A percentile compares a stretch with the other conserved stretches of the same genome.
phyloP scores from a whole-genome alignment of 1,139 yeast genomes.

The Taphrina betulina region DNA sequence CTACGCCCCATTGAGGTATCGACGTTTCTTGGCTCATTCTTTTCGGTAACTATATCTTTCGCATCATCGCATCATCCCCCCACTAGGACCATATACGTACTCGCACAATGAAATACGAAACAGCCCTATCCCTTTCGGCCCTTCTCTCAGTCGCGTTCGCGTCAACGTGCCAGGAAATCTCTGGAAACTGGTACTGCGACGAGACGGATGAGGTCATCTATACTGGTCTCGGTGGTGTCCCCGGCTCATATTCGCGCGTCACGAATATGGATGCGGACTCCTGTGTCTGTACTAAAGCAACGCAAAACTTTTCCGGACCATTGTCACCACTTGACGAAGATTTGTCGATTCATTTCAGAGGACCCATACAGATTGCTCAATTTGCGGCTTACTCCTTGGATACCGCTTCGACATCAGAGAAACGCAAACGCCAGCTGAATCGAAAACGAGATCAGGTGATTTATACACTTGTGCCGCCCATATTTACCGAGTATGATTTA shows the following conservation, averaged over 20 bases:
- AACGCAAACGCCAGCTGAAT: conserved; percentile 40
- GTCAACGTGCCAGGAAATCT: conserved; percentile 40
- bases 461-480: conserved; percentile 73
- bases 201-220: conserved; percentile 67
- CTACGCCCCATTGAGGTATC: too few species aligned
- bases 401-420: conserved; percentile 43
- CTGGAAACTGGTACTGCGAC: conserved; percentile 50
- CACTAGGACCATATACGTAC: too few species aligned
- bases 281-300: conserved; percentile 58
- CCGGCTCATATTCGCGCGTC: conserved; percentile 75
- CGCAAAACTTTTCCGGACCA: conserved; percentile 64
- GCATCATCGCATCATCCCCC: too few species aligned
- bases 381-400: conserved; percentile 71
- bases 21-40: too few species aligned
- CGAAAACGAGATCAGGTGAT: conserved; percentile 50
- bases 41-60: too few species aligned
- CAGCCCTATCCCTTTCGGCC: too few species aligned
- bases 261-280: conserved; percentile 65
- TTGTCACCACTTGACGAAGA: conserved; percentile 86
- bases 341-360: conserved; percentile 89
- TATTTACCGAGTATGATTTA: conserved; percentile 42
- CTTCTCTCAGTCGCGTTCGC: conserved; percentile 26
- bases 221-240: conserved; percentile 64
- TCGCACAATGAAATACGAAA: too few species aligned
- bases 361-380: conserved; percentile 75